A percentile compares a stretch with the other conserved stretches of the same genome.
phyloP scores from a whole-genome alignment of 2,329 filamentous ascomycete genomes.

The Rasamsonia emersonii region DNA sequence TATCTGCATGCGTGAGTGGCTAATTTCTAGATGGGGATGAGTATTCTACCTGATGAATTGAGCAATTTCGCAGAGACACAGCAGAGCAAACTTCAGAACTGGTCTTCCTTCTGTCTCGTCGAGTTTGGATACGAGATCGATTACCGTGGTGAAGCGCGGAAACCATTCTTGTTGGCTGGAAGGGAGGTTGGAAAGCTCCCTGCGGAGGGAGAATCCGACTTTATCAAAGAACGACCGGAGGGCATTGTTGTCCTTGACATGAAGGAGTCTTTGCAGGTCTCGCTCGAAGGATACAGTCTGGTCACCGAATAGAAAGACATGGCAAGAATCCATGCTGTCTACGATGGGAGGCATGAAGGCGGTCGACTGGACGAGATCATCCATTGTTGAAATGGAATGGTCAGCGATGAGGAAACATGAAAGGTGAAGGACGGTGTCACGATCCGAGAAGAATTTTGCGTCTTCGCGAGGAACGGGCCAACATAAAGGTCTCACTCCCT shows the following conservation, averaged over 20 bases:
- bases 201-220: conserved; percentile 32
- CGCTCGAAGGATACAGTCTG: conserved; percentile 36
- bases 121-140: conserved; percentile 29
- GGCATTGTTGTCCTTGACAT: conserved; percentile 34
- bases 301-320: conserved; percentile 40
- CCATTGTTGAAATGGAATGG: too few relatives aligned
- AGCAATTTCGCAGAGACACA: conserved; percentile 35
- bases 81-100: conserved; percentile 35
- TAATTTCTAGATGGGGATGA: conserved; percentile 9
- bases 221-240: conserved; percentile 35
- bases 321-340: too few relatives aligned
- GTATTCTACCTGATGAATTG: conserved; percentile 33
- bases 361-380: too few relatives aligned
- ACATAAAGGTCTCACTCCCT: too few relatives aligned
- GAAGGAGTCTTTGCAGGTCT: conserved; percentile 32
- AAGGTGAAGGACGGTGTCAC: too few relatives aligned
- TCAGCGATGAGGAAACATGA: too few relatives aligned
- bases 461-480: too few relatives aligned
- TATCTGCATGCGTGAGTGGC: too few relatives aligned
- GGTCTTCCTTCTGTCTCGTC: conserved; percentile 25
- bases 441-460: too few relatives aligned
- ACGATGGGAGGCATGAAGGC: too few relatives aligned
- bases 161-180: conserved; percentile 26
- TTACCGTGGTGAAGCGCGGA: conserved; percentile 31
- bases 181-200: conserved; percentile 29